These are phyloP conservation scores for Backusella tarrabulga DNA, from an alignment of 192 early-diverging fungal species.

Conservation along the genomic window DNA sequence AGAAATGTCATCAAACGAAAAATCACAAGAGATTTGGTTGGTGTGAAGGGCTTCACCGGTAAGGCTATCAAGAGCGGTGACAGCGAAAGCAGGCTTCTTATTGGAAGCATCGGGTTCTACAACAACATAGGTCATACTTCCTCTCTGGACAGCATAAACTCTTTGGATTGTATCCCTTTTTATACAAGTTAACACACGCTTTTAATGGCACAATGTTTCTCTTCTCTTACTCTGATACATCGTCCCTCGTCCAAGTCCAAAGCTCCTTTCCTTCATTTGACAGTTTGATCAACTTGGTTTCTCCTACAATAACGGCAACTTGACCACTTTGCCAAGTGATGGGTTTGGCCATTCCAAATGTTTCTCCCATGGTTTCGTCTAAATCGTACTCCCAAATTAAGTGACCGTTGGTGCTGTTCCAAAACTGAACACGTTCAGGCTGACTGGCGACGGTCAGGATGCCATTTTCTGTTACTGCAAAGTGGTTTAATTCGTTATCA, in stretches of 20 bases:
- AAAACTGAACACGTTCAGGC: slow-evolving; percentile 26
- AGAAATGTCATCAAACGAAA: slow-evolving; percentile 37
- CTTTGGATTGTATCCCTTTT: background rate
- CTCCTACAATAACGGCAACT: slow-evolving; percentile 2
- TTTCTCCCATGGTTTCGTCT: background rate
- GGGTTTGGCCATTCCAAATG: background rate
- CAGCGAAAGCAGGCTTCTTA: background rate
- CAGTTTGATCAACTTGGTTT: slow-evolving; percentile 3
- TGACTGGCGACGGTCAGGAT: slow-evolving; percentile 30
- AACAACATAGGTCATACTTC: slow-evolving; percentile 29
- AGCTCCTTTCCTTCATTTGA: slow-evolving; percentile 16
- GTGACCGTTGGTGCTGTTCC: slow-evolving; percentile 38
- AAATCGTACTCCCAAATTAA: slow-evolving; percentile 31
- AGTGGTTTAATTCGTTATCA: slow-evolving; percentile 54
- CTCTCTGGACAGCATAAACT: background rate
- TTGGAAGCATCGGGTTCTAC: slow-evolving; percentile 19
- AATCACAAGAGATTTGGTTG: slow-evolving; percentile 39
- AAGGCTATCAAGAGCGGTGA: background rate
- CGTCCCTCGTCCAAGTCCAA: slow-evolving; percentile 14
- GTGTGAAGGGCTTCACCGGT: slow-evolving; percentile 26
- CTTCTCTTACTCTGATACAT: slow-evolving; percentile 2
- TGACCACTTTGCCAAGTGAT: slow-evolving; percentile 11
- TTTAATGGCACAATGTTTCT: background rate
- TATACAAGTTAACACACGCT: background rate
- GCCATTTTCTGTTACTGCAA: slow-evolving; percentile 52